These are phyloP conservation scores for Cyclotella baltica DNA, from an alignment of 108 stramenopile species.

Conservation along the genomic window DNA sequence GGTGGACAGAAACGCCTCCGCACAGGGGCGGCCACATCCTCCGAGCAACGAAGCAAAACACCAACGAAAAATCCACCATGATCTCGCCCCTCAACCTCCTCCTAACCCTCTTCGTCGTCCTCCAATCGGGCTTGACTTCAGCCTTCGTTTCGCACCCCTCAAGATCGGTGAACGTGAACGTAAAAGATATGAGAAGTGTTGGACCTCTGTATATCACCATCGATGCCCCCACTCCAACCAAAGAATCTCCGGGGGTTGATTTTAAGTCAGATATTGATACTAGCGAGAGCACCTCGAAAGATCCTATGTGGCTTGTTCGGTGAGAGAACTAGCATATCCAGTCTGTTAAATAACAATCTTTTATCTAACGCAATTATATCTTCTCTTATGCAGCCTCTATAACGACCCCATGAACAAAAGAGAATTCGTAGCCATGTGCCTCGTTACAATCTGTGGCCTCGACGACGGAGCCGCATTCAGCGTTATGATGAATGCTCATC, in stretches of 20 bases:
- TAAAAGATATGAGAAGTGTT: background rate
- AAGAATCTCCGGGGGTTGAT: conserved; percentile 19
- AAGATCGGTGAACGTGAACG: conserved; percentile 11
- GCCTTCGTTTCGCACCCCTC: conserved; percentile 8
- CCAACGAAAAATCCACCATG: conserved; percentile 1
- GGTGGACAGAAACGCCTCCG: no score
- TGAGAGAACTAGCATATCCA: background rate
- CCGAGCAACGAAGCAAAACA: no score
- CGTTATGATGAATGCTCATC: conserved; percentile 84
- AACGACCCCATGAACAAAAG: conserved; percentile 85
- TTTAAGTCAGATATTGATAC: conserved; percentile 5
- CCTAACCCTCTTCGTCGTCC: background rate
- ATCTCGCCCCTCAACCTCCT: conserved; percentile 10
- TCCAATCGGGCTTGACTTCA: conserved; percentile 3
- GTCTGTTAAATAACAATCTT: no score
- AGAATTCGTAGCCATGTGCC: conserved; percentile 75
- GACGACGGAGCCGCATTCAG: conserved; percentile 64
- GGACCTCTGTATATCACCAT: conserved; percentile 2
- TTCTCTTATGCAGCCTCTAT: conserved; percentile 42
- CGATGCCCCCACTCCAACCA: conserved; percentile 16
- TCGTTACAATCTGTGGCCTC: conserved; percentile 61
- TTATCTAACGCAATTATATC: no score
- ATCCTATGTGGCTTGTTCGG: conserved; percentile 64
- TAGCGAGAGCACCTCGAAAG: conserved; percentile 8
- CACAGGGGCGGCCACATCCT: no score